These are phyloP conservation scores for Polytrichum commune DNA, from an alignment of 225 moss, liverwort and hornwort species.

Conservation along the genomic window DNA sequence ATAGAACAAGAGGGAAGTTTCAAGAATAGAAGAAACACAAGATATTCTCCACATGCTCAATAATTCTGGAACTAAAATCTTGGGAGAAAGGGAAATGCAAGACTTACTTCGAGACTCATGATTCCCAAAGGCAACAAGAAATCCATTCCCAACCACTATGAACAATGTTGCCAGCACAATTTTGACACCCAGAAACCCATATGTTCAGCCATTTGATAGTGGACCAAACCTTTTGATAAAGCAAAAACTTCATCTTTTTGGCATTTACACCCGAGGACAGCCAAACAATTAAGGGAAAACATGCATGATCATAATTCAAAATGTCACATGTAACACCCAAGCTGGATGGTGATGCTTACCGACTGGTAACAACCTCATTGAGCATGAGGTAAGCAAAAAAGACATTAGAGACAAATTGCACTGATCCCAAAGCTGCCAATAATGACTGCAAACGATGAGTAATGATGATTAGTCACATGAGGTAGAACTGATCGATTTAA, in stretches of 20 bases:
- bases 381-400: constrained; percentile 89
- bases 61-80: neutral
- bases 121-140: constrained; percentile 97
- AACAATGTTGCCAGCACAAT: constrained; percentile 83
- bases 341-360: constrained; percentile 40
- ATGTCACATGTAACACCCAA: neutral
- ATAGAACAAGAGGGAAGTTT: neutral
- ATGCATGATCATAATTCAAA: neutral
- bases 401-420: constrained; percentile 99
- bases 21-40: neutral
- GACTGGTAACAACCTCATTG: constrained; percentile 83
- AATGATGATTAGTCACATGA: too few relatives aligned
- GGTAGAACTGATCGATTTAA: too few relatives aligned
- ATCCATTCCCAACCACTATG: constrained; percentile 88
- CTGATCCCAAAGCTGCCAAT: constrained; percentile 96
- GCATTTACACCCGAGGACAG: neutral
- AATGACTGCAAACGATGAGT: constrained; percentile 63
- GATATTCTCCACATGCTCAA: neutral
- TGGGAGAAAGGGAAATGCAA: constrained; percentile 2
- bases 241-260: too few relatives aligned
- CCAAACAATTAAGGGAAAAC: neutral
- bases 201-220: neutral
- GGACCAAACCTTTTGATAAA: too few relatives aligned
- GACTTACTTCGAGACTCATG: constrained; percentile 94
- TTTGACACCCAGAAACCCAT: constrained; percentile 44